A percentile compares a stretch with the other conserved stretches of the same genome.
Conservation (phyloP, 139 green algal genomes). For the Chlorella sorokiniana region DNA sequence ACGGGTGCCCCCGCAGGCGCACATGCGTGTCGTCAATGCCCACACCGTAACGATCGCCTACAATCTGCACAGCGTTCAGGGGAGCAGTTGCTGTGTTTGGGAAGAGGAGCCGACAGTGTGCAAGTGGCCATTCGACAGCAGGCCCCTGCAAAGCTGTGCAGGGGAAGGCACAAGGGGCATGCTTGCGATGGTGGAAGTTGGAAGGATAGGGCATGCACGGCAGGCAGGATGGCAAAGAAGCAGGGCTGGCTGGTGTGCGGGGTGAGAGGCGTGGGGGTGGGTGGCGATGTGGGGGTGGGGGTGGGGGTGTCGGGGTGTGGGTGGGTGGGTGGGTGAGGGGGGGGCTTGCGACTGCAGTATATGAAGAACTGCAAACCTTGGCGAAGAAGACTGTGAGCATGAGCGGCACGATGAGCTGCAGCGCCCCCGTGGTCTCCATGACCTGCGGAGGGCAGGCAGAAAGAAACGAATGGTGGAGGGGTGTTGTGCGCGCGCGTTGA, state of each 20-base stretch:
- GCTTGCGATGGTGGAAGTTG: too few species aligned
- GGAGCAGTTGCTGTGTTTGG: background rate
- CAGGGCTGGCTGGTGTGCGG: too few species aligned
- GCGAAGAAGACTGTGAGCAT: conserved; percentile 68
- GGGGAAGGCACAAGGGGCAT: too few species aligned
- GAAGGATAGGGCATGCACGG: too few species aligned
- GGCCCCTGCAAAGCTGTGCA: too few species aligned
- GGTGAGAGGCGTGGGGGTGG: too few species aligned
- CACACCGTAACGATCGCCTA: conserved; percentile 60
- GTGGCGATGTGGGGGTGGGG: too few species aligned
- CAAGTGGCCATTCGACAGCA: too few species aligned
- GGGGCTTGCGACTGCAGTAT: too few species aligned
- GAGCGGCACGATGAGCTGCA: conserved; percentile 72
- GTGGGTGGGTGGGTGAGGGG: too few species aligned
- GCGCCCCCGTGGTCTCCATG: conserved; percentile 81
- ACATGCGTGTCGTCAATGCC: conserved; percentile 76
- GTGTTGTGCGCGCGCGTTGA: background rate
- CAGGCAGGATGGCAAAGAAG: too few species aligned
- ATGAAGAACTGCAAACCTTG: conserved; percentile 58
- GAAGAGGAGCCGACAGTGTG: background rate
- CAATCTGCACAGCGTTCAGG: conserved; percentile 17
- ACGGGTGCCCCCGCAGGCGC: conserved; percentile 64
- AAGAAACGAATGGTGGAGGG: background rate
- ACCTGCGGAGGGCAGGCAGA: conserved; percentile 39
- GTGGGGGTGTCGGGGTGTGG: too few species aligned